phyloP scores from a whole-genome alignment of 2,329 filamentous ascomycete species.

The Curvularia lunata region DNA sequence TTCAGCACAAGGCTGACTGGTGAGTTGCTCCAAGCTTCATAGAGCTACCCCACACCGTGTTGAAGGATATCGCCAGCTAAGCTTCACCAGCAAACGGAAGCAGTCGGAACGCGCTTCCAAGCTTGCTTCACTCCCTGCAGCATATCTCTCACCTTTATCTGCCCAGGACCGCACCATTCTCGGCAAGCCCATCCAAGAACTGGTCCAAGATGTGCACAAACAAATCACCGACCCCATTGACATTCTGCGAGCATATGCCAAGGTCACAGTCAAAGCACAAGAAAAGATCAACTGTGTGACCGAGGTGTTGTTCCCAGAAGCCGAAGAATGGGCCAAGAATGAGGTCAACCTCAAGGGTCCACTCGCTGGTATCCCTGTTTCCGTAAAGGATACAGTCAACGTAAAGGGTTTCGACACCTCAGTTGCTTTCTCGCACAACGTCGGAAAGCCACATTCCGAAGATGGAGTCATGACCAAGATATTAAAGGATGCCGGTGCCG shows the following conservation, averaged over 20 bases:
- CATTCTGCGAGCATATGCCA: constrained; percentile 84
- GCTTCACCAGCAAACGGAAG: constrained; percentile 70
- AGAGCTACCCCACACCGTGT: constrained; percentile 14
- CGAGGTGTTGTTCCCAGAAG: constrained; percentile 80
- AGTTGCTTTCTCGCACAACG: constrained; percentile 78
- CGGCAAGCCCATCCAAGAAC: constrained; percentile 73
- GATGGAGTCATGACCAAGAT: constrained; percentile 78
- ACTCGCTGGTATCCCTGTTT: constrained; percentile 84
- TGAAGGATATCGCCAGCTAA: constrained; percentile 17
- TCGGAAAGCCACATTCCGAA: constrained; percentile 67
- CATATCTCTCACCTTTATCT: constrained; percentile 72
- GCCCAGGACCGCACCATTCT: constrained; percentile 70
- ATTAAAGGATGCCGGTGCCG: constrained; percentile 84
- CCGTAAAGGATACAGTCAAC: constrained; percentile 76
- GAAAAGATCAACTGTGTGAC: constrained; percentile 88
- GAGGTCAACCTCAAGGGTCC: constrained; percentile 77
- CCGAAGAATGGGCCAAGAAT: constrained; percentile 71
- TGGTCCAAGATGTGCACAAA: constrained; percentile 80
- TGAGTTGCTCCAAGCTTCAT: constrained; percentile 51
- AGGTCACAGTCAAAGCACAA: constrained; percentile 83
- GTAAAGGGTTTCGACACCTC: constrained; percentile 83
- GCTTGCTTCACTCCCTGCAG: constrained; percentile 68
- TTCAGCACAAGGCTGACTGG: constrained; percentile 75
- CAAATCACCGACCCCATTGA: constrained; percentile 69
- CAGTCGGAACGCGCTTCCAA: constrained; percentile 74